Percentiles rank a stretch among this genome's conserved stretches.
These are phyloP conservation scores for Corchorus capsularis DNA, from an alignment of 345 rosid species.

Conservation along the genomic window DNA sequence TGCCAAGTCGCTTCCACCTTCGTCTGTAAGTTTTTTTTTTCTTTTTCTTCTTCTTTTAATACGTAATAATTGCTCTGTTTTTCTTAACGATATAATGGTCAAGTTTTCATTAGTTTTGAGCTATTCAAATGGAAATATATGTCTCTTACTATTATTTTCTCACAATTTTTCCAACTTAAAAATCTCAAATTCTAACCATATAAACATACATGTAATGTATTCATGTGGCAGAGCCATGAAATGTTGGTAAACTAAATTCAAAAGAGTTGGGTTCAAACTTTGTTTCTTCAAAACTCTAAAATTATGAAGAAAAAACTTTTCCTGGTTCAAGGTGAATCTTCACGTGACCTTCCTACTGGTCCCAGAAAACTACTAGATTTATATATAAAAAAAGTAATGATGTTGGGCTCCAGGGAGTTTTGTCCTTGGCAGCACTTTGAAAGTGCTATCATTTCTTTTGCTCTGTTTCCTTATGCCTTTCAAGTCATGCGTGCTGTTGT, in stretches of 20 bases:
- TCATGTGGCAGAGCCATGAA: too few relatives aligned
- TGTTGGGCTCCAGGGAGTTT: not conserved
- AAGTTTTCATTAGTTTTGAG: not conserved
- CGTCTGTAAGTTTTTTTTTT: slow-evolving; percentile 48
- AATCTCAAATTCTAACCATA: slow-evolving; percentile 1
- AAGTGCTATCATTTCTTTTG: not conserved
- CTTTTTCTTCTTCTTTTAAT: not conserved
- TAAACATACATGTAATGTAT: too few relatives aligned
- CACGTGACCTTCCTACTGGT: too few relatives aligned
- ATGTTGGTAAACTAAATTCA: too few relatives aligned
- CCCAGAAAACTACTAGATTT: not conserved
- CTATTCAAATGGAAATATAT: slow-evolving; percentile 13
- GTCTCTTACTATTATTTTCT: not conserved
- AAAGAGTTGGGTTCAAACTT: too few relatives aligned
- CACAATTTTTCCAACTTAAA: too few relatives aligned
- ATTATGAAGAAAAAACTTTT: too few relatives aligned
- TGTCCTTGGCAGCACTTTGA: not conserved
- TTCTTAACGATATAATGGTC: slow-evolving; percentile 9
- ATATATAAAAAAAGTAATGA: not conserved
- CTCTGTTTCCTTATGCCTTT: not conserved
- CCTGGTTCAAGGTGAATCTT: too few relatives aligned
- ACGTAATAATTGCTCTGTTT: not conserved
- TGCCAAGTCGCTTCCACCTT: slow-evolving; percentile 58
- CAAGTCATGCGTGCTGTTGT: not conserved
- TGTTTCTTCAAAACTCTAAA: too few relatives aligned